Base-by-base conservation (phyloP, 2,329 filamentous ascomycete species). In the Penicillium sp. region DNA sequence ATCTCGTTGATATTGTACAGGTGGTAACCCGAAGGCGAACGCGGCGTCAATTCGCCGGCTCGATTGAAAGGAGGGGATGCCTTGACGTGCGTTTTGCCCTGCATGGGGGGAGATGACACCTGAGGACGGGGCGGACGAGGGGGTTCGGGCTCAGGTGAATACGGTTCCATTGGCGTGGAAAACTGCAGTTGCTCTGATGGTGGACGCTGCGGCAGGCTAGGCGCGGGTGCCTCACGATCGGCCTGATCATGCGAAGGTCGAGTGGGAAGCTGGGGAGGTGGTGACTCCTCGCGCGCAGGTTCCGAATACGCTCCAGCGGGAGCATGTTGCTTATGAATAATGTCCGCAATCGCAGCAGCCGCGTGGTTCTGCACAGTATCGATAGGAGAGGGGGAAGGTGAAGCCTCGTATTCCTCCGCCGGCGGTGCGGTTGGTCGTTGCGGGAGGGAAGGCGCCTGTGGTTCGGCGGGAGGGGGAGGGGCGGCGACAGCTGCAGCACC, bases 1-100 rank as follows among this genome's bases (percentile, higher is more conserved):
- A 96, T 96, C 75, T 97, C 93, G 70, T 92, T 96, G 66, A 97
- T 92, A 66, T 96, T 97, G 76, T 97, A 97, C 73, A 97, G 81
- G 69, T 95, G 92, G 69, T 92, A 97, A 2, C 90, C 91, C 16
- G 90, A 90, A 5, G 90, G 90, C 2, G 88, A 87, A 26, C 73
- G 70, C 21, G 80, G 77, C 2, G 82, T 77, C 46, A 80, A 75
- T 52, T 81, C 76, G 23, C 76, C 70, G 45, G 75, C 74, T 65
- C 83, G 69, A 61, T 81, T 84, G 63, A 81, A 80, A 7, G 83
- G 82, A 24, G 83, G 83, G 2, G 83, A 86, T 45, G 80, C 75
- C 53, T 77, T 72, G 23, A 83, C 75, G 28, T 63, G 65, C 75
- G 75, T 56, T 73, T 74, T 29, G 74, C 68, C 36, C 72, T 70